Conservation (phyloP, 2,329 filamentous ascomycete species). For the Cryphonectria carpinicola region DNA sequence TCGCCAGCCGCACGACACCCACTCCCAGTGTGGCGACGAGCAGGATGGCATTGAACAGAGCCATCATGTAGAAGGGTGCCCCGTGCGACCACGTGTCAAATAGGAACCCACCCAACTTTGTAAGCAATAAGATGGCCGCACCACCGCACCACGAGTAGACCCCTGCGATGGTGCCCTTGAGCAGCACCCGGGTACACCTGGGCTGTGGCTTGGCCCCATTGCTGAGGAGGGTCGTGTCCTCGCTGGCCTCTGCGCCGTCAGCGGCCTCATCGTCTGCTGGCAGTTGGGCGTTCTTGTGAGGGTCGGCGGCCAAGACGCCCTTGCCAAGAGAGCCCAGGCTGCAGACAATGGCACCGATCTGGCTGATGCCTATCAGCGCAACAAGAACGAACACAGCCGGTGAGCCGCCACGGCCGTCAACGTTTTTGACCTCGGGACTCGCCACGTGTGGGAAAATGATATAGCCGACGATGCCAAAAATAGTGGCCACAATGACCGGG, state of each 20-base stretch:
- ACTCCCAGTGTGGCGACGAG: conserved; percentile 60
- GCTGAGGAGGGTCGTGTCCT: conserved; percentile 46
- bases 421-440: conserved; percentile 73
- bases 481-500: conserved; percentile 73
- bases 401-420: conserved; percentile 68
- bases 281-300: conserved; percentile 15
- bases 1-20: conserved; percentile 43
- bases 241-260: conserved; percentile 27
- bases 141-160: conserved; percentile 92
- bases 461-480: conserved; percentile 80
- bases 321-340: conserved; percentile 86
- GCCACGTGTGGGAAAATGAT: conserved; percentile 72
- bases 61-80: conserved; percentile 94
- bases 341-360: conserved; percentile 96
- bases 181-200: conserved; percentile 53
- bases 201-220: conserved; percentile 20
- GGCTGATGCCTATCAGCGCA: conserved; percentile 82
- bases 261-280: conserved; percentile 29
- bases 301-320: conserved; percentile 68
- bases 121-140: conserved; percentile 85
- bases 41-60: conserved; percentile 78
- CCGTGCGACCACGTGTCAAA: conserved; percentile 78
- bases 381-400: conserved; percentile 75
- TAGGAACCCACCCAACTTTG: conserved; percentile 84
- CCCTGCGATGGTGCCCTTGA: conserved; percentile 94